Conservation (phyloP, 495 filamentous ascomycete genomes). For the Barbatosphaeria neglecta region DNA sequence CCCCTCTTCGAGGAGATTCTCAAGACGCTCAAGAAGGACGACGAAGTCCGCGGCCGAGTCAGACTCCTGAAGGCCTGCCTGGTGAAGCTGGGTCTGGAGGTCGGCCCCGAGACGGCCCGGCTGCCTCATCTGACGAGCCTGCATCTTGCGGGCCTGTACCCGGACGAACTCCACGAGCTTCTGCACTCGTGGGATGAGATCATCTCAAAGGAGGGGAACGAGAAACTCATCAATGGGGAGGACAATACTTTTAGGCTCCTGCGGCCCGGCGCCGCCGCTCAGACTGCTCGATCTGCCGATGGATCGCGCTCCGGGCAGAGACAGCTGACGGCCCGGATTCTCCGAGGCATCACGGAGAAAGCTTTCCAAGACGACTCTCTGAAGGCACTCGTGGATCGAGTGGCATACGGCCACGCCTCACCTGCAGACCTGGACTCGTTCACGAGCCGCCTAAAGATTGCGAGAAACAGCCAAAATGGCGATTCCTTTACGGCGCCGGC, state of each 20-base stretch:
- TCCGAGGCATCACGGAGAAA: neutral
- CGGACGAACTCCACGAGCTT: constrained; percentile 53
- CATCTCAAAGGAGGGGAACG: constrained; percentile 51
- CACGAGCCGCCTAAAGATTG: neutral
- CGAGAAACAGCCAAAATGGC: neutral
- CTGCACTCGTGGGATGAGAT: constrained; percentile 54
- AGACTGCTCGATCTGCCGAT: neutral
- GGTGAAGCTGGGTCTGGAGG: constrained; percentile 67
- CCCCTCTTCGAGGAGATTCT: constrained; percentile 58
- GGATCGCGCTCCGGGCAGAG: neutral
- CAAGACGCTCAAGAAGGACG: constrained; percentile 56
- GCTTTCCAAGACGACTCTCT: neutral
- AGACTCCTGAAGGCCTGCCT: constrained; percentile 76
- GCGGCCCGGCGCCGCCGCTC: neutral
- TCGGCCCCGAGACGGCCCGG: constrained; percentile 53
- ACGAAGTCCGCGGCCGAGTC: constrained; percentile 44
- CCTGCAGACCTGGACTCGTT: neutral
- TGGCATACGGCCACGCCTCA: neutral
- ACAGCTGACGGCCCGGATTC: neutral
- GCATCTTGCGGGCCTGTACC: constrained; percentile 65
- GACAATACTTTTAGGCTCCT: constrained; percentile 71
- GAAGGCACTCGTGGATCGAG: neutral
- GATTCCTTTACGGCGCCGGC: neutral
- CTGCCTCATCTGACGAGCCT: constrained; percentile 76
- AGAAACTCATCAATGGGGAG: constrained; percentile 71